Evolutionary conservation across 352 stramenopile genomes (phyloP), one percentile per base, ranked within the genome.

Genomic region (Salisapilia sapeloensis): DNA sequence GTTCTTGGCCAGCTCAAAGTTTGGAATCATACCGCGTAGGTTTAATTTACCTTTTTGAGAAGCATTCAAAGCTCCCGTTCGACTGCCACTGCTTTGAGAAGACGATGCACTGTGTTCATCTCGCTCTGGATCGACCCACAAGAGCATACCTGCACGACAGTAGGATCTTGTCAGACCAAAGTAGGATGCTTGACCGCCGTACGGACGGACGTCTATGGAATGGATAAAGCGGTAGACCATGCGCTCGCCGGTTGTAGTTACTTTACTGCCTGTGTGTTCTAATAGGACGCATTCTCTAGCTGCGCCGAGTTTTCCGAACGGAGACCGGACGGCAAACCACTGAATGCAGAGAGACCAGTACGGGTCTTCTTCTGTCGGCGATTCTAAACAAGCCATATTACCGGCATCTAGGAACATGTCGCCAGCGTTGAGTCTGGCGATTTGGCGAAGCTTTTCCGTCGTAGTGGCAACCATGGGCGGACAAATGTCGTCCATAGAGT

Each of bases 321-420:
- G 69, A 15, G 69, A 78, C 31, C 59, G 59, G 29, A 81, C 19
- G n/a, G 63, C 69, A 33, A 74, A 24, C 69, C 69, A 84, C 54
- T 81, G 79, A 27, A 84, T 50, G 3, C 69, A 62, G 14, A 84
- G 15, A 41, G 76, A 84, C 62, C 61, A 78, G 46, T 81, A 84
- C 30, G 69, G 69, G 20, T 84, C 69, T 4, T 67, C 50, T 2
- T 63, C 38, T 18, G 61, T 78, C 11, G 65, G 56, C 19, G 55
- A 48, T 42, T 84, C 69, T 3, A 84, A 52, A 25, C 59, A 75
- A 42, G 69, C 48, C 29, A 84, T 47, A 19, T 78, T 46, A 32
- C 55, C 66, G 42, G 62, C 62, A 42, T 84, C 69, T 23, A 84
- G 47, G 25, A 56, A 64, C 19, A 43, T 46, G 22, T 59, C 46